Percentiles rank a stretch among this genome's conserved stretches.
Conservation (phyloP, 208 protist genomes). For the Leishmania mexicana region DNA sequence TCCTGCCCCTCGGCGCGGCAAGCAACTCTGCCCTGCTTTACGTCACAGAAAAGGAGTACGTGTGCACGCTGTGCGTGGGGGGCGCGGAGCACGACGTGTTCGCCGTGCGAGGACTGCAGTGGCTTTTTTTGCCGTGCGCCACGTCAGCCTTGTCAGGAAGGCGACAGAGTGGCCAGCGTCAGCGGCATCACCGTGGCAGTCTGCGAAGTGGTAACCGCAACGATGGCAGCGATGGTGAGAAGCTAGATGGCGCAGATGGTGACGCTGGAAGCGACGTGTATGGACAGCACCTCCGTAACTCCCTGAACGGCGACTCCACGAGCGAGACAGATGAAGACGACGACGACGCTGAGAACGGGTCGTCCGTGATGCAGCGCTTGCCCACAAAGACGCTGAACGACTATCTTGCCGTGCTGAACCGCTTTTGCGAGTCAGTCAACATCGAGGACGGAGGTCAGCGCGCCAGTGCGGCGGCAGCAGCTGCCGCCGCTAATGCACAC, state of each 20-base stretch:
- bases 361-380: constrained; percentile 21
- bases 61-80: constrained; percentile 29
- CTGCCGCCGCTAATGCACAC: background rate
- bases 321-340: constrained; percentile 15
- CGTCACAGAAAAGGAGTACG: constrained; percentile 44
- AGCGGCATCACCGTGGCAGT: background rate
- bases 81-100: constrained; percentile 47
- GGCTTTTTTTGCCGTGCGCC: constrained; percentile 49
- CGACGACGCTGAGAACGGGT: constrained; percentile 9
- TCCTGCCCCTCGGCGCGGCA: constrained; percentile 47
- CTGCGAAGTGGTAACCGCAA: background rate
- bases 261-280: background rate
- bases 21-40: constrained; percentile 68
- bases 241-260: background rate
- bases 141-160: constrained; percentile 5
- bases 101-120: constrained; percentile 51
- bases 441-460: constrained; percentile 15
- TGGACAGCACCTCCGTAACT: background rate
- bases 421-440: constrained; percentile 52
- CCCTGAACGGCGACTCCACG: background rate
- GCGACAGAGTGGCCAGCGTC: background rate
- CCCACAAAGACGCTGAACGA: constrained; percentile 41
- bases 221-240: too few relatives aligned
- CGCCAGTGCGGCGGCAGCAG: background rate
- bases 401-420: constrained; percentile 56